A percentile compares a stretch with the other conserved stretches of the same genome.
Evolutionary conservation across 1,284 basidiomycete species (phyloP).

Genomic region (Fomitopsis betulina): DNA sequence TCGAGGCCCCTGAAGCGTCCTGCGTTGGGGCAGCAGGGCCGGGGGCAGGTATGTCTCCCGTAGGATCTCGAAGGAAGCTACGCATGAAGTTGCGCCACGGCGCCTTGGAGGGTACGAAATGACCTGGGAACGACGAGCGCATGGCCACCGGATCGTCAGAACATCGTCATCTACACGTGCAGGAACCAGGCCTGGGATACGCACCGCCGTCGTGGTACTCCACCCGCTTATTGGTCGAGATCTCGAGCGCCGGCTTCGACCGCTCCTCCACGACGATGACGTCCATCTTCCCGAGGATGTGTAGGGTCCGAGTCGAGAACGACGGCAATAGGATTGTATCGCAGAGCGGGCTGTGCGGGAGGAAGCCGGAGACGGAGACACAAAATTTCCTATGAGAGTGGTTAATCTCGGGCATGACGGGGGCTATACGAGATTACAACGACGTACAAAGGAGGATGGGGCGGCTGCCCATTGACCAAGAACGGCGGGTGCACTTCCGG

Average conservation of each 20-base stretch:
- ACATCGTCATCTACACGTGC: background rate
- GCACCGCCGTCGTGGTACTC: slow-evolving; percentile 75
- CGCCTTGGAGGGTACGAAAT: slow-evolving; percentile 74
- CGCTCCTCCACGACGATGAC: slow-evolving; percentile 76
- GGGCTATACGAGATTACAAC: background rate
- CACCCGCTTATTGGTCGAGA: slow-evolving; percentile 55
- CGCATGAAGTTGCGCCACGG: slow-evolving; percentile 71
- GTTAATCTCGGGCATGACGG: slow-evolving; percentile 1
- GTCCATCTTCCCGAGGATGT: slow-evolving; percentile 79
- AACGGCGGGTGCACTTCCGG: slow-evolving; percentile 61
- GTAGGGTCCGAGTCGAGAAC: slow-evolving; percentile 73
- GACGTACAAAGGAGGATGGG: slow-evolving; percentile 63
- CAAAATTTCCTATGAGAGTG: slow-evolving; percentile 53
- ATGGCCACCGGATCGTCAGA: background rate
- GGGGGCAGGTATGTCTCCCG: slow-evolving; percentile 31
- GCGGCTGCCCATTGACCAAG: slow-evolving; percentile 57
- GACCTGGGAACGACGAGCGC: slow-evolving; percentile 44
- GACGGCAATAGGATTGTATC: slow-evolving; percentile 51
- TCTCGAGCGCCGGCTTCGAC: slow-evolving; percentile 53
- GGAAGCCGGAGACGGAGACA: slow-evolving; percentile 67
- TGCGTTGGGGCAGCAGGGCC: slow-evolving; percentile 21
- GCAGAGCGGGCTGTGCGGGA: slow-evolving; percentile 43
- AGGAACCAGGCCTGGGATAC: slow-evolving; percentile 16
- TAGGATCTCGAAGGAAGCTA: slow-evolving; percentile 42
- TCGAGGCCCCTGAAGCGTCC: slow-evolving; percentile 32